phyloP scores from a whole-genome alignment of 2,329 filamentous ascomycete genomes.

The Nothomitra cinnamomea region DNA sequence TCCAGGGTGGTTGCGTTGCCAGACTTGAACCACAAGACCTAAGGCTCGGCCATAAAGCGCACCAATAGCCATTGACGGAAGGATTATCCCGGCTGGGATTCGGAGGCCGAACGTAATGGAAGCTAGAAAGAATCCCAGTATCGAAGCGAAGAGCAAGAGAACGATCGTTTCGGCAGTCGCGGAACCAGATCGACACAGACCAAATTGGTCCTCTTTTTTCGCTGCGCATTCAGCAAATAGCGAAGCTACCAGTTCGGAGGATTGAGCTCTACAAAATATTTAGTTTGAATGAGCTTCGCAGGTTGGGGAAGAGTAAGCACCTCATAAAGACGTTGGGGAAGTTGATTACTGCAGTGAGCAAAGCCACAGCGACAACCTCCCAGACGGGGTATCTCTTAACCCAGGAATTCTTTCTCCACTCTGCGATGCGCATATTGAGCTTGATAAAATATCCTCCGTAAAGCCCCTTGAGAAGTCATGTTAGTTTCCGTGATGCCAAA shows the following conservation, averaged over 20 bases:
- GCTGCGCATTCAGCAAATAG: constrained; percentile 83
- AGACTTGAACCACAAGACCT: constrained; percentile 77
- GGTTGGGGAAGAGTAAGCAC: constrained; percentile 3
- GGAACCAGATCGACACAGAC: constrained; percentile 74
- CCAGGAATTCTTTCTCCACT: constrained; percentile 56
- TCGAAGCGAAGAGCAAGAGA: constrained; percentile 62
- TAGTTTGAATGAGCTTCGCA: neutral
- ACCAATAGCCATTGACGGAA: constrained; percentile 91
- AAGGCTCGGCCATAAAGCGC: constrained; percentile 78
- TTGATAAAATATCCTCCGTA: constrained; percentile 94
- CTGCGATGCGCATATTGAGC: constrained; percentile 71
- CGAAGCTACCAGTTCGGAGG: constrained; percentile 77
- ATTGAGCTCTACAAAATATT: constrained; percentile 38
- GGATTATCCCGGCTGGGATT: constrained; percentile 85
- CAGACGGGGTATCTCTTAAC: constrained; percentile 52
- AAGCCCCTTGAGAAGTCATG: constrained; percentile 40
- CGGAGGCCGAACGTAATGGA: constrained; percentile 84
- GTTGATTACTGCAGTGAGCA: constrained; percentile 76
- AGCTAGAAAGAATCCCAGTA: constrained; percentile 72
- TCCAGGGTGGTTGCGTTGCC: constrained; percentile 61
- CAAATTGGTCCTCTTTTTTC: constrained; percentile 69
- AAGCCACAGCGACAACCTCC: constrained; percentile 65
- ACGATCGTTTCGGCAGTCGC: constrained; percentile 70
- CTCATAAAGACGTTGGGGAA: constrained; percentile 96
- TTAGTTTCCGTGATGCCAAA: neutral